Base-by-base conservation (phyloP, 306 rosid species). In the Rubus parviflorus region DNA sequence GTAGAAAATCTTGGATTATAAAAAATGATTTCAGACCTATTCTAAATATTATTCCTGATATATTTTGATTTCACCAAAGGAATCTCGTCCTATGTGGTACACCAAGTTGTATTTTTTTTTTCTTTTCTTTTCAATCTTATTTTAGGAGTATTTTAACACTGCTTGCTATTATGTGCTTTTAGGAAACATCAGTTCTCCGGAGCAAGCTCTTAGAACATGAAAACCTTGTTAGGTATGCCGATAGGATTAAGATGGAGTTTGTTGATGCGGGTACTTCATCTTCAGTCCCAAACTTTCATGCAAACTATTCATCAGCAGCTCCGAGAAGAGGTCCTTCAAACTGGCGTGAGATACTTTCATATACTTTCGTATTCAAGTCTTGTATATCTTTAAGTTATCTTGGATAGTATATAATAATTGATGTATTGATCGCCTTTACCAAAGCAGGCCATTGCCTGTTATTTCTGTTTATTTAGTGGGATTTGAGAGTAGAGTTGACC, bases 111-210 rank as follows among this genome's bases (percentile, higher is more conserved):
- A 20, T 56, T 22, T 5, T 46, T 38, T 17, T 64, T 64, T 37
- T 13, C 42, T 54, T 38, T 20, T 72, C 4, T 40, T 35, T 20
- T 38, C 15, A 46, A 41, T 22, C 2, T 51, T 16, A 8, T 74
- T 23, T 35, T 61, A 51, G 40, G 73, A 68, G 77, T 57, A 20
- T 23, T n/a, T 67, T 77, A 64, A 82, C 64, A 69, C 22, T 52
- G 49, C 25, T 70, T 83, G 56, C 66, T 79, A 82, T 61, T 72
- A 20, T 80, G 63, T 85, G n/a, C 83, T 75, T 64, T 62, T 86
- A 96, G 99, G 99, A 88, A 78, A 85, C 94, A 10, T 96, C 99
- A 43, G 76, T 81, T n/a, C 78, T 92, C 74, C 87, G 93, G 79
- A 82, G 73, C 79, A 89, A 89, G 81, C 87, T 96, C 64, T 82